phyloP scores from a whole-genome alignment of 2,329 filamentous ascomycete species.

The Aspergillus pseudoglaucus region DNA sequence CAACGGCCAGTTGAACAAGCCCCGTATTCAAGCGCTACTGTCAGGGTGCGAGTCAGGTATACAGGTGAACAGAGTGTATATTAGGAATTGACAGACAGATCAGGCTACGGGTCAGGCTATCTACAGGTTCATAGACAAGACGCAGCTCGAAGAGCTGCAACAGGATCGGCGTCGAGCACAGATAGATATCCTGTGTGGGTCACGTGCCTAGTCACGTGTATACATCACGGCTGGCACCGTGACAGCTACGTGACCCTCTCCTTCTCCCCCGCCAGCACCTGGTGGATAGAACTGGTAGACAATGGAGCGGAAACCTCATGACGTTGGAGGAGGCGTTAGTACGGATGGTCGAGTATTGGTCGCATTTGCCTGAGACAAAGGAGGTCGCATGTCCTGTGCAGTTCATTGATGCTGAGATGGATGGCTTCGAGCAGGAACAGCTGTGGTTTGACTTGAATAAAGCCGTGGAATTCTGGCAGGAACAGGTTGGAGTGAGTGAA shows the following conservation, averaged over 20 bases:
- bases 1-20: slow-evolving; percentile 16
- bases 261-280: slow-evolving; percentile 15
- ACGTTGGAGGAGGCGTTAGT: slow-evolving; percentile 15
- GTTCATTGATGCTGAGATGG: slow-evolving; percentile 10
- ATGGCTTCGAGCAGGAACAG: slow-evolving; percentile 11
- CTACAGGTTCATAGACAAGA: no score
- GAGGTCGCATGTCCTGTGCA: slow-evolving; percentile 8
- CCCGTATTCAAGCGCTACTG: slow-evolving; percentile 15
- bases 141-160: no score
- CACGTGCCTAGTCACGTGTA: no score
- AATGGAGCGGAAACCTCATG: slow-evolving; percentile 19
- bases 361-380: slow-evolving; percentile 6
- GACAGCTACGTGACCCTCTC: slow-evolving; percentile 13
- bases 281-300: slow-evolving; percentile 15
- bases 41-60: no score
- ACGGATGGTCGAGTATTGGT: slow-evolving; percentile 9
- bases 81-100: no score
- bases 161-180: no score
- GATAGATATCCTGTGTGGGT: no score
- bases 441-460: slow-evolving; percentile 16
- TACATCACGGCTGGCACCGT: no score
- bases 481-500: slow-evolving; percentile 13
- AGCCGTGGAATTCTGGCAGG: slow-evolving; percentile 13
- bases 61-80: no score
- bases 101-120: no score